A percentile compares a stretch with the other conserved stretches of the same genome.
Evolutionary conservation across 2,329 filamentous ascomycete genomes (phyloP).

Genomic region (Ilyonectria destructans): DNA sequence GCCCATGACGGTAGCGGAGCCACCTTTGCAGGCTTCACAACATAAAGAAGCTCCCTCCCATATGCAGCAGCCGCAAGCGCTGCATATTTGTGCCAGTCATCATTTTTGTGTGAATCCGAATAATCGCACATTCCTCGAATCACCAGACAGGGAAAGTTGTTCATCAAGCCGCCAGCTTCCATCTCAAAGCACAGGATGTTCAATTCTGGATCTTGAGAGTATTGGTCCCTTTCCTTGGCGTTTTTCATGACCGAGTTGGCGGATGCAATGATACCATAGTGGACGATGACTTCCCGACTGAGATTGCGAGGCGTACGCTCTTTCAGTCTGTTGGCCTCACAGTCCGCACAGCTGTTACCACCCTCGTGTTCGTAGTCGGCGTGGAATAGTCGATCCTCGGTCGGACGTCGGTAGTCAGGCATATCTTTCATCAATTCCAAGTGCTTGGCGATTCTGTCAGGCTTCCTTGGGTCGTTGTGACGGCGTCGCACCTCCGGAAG

Average conservation of each 20-base stretch:
- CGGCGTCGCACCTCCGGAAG: slow-evolving; percentile 6
- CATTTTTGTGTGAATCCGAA: not conserved
- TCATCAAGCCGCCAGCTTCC: slow-evolving; percentile 47
- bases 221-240: slow-evolving; percentile 48
- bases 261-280: slow-evolving; percentile 47
- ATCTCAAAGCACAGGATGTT: slow-evolving; percentile 47
- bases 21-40: not conserved
- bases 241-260: slow-evolving; percentile 56
- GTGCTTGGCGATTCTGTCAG: slow-evolving; percentile 3
- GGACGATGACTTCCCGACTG: not conserved
- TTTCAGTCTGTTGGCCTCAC: not conserved
- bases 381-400: slow-evolving; percentile 8
- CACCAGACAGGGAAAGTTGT: not conserved
- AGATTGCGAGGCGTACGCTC: not conserved
- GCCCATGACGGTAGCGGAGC: not conserved
- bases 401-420: not conserved
- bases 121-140: not conserved
- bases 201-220: slow-evolving; percentile 34
- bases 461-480: slow-evolving; percentile 1
- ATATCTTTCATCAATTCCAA: slow-evolving; percentile 1
- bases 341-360: not conserved
- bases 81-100: not conserved
- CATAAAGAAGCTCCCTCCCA: not conserved
- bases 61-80: not conserved
- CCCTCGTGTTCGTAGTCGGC: slow-evolving; percentile 4